Conservation (phyloP, 2,329 filamentous ascomycete genomes). For the Elsinoe australis region DNA sequence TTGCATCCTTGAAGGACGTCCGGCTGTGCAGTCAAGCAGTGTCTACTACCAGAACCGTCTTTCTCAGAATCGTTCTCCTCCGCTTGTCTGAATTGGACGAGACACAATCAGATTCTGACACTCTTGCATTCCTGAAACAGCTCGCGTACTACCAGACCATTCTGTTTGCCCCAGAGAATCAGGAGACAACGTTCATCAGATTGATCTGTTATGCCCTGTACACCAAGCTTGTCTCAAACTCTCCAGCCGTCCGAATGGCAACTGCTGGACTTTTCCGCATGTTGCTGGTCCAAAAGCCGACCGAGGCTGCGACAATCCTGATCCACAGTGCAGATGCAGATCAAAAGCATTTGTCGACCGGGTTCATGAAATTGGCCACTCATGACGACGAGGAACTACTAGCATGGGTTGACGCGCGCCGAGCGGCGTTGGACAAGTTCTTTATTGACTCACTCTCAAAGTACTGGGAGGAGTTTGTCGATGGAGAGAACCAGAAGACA, state of each 20-base stretch:
- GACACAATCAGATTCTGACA: slow-evolving; percentile 53
- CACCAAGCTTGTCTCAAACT: slow-evolving; percentile 68
- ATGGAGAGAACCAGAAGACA: slow-evolving; percentile 69
- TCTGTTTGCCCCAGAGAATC: slow-evolving; percentile 67
- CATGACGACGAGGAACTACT: slow-evolving; percentile 85
- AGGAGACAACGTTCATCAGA: slow-evolving; percentile 73
- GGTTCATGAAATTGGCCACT: slow-evolving; percentile 77
- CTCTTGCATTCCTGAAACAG: slow-evolving; percentile 68
- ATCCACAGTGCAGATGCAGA: slow-evolving; percentile 62
- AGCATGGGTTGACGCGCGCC: slow-evolving; percentile 77
- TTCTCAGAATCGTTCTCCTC: slow-evolving; percentile 72
- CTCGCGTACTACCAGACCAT: slow-evolving; percentile 95
- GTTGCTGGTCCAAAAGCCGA: slow-evolving; percentile 84
- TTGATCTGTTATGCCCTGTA: slow-evolving; percentile 92
- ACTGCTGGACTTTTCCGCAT: slow-evolving; percentile 86
- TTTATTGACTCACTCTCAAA: slow-evolving; percentile 77
- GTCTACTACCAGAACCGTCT: slow-evolving; percentile 63
- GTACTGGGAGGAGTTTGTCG: slow-evolving; percentile 82
- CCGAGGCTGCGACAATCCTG: slow-evolving; percentile 68
- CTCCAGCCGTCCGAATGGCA: slow-evolving; percentile 59
- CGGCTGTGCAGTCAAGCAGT: slow-evolving; percentile 84
- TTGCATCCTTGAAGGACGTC: slow-evolving; percentile 75
- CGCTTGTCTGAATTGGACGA: slow-evolving; percentile 77
- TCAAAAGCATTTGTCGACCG: slow-evolving; percentile 62
- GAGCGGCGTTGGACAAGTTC: slow-evolving; percentile 66